phyloP scores from a whole-genome alignment of 768 basidiomycete species.

The Clathrus columnatus region DNA sequence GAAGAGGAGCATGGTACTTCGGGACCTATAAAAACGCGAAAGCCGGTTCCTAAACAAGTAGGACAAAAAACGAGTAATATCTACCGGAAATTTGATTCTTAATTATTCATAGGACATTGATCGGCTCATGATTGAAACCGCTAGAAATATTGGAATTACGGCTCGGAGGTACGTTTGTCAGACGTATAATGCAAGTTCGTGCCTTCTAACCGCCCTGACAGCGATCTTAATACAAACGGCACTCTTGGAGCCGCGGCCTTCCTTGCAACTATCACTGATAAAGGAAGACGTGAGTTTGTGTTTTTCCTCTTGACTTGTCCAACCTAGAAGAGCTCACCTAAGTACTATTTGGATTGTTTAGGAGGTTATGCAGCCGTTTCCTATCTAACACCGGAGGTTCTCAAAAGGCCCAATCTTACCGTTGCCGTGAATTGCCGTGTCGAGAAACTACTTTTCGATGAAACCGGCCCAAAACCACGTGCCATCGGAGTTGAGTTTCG shows the following conservation, averaged over 20 bases:
- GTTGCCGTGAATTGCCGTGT: constrained; percentile 48
- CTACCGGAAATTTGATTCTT: constrained; percentile 42
- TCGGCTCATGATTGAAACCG: constrained; percentile 15
- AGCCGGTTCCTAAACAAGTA: not conserved
- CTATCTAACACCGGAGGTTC: constrained; percentile 56
- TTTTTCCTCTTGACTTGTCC: constrained; percentile 40
- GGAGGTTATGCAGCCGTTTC: constrained; percentile 51
- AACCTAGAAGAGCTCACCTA: no score
- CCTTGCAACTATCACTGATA: no score
- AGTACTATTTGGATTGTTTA: constrained; percentile 47
- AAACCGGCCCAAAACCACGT: constrained; percentile 17
- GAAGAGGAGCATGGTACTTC: constrained; percentile 3
- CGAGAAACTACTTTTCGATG: constrained; percentile 46
- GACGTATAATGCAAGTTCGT: no score
- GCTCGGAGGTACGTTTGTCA: no score
- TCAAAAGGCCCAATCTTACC: constrained; percentile 55
- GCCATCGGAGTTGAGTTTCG: constrained; percentile 52
- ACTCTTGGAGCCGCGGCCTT: not conserved
- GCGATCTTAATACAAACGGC: no score
- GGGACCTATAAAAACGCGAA: not conserved
- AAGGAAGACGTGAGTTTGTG: not conserved
- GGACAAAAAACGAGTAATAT: not conserved
- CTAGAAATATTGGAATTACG: no score
- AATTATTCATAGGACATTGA: constrained; percentile 20
- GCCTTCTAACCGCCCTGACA: no score